These are phyloP conservation scores for Neurospora sp. DNA, from an alignment of 2,329 filamentous ascomycete species.

Conservation along the genomic window DNA sequence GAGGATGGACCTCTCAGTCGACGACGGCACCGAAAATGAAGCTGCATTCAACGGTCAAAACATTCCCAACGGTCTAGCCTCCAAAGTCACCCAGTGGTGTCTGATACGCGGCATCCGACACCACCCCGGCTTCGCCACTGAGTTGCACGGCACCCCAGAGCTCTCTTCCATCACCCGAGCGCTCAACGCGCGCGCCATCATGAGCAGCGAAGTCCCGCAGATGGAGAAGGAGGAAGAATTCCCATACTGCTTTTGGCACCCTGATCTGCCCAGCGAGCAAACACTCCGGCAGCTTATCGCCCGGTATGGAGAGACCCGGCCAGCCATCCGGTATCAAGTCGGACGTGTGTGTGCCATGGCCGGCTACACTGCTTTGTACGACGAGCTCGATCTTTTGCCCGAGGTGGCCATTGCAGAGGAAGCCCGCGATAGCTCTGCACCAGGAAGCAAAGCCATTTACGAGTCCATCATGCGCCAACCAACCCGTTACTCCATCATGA, in stretches of 20 bases:
- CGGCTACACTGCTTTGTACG: conserved; percentile 25
- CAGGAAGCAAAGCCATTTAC: conserved; percentile 19
- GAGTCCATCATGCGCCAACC: conserved; percentile 22
- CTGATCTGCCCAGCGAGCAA: conserved; percentile 5
- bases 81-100: neutral
- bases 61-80: neutral
- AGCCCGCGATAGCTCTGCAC: conserved; percentile 19
- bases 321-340: conserved; percentile 21
- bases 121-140: conserved; percentile 1
- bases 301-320: neutral
- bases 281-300: neutral
- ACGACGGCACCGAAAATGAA: neutral
- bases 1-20: neutral
- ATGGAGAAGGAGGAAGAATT: conserved; percentile 5
- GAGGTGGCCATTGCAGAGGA: conserved; percentile 28
- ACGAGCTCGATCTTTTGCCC: conserved; percentile 26
- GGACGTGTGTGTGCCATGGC: conserved; percentile 28
- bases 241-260: conserved; percentile 11
- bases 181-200: conserved; percentile 9
- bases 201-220: conserved; percentile 8
- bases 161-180: conserved; percentile 2
- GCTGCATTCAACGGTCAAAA: neutral
- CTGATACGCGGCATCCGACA: conserved; percentile 3
- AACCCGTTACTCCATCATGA: conserved; percentile 23
- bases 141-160: neutral